Base-by-base conservation (phyloP, 202 grass and related monocot genomes). In the Alloteropsis angusta region DNA sequence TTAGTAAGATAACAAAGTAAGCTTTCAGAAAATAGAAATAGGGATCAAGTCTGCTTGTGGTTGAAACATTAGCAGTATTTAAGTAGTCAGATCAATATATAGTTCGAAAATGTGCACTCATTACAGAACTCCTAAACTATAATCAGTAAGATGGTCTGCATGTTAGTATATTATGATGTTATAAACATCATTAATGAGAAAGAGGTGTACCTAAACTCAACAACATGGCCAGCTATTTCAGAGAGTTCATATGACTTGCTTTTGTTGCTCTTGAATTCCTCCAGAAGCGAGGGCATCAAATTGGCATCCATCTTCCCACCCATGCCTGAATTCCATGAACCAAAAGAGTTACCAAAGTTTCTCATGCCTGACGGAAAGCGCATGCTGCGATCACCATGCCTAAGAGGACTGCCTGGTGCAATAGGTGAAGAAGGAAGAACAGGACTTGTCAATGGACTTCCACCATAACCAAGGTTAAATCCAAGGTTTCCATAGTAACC, bases 241-340 rank as follows among this genome's bases (percentile, higher is more conserved):
- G 83, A 86, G 44, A 97, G 91, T 47, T 94, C 94, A 35, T 92
- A 94, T 42, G 87, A 88, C 85, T 85, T 92, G 39, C 91, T 90
- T 78, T 97, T 97, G 65, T 92, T 97, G 94, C 85, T 92, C 81
- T 97, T 97, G 57, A 97, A 94, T 61, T 97, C 91, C 48, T 97
- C 91, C 57, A 97, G 72, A 63, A 97, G 85, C 0, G 91, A 92
- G n/a, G 91, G 83, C 80, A 89, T 85, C 77, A 85, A 79, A 85
- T 88, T 83, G 34, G 68, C 66, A 18, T 88, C 79, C 85, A 85
- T 87, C 48, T 83, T 90, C 6, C 82, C 84, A 46, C 65, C 67
- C 60, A 85, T 10, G 14, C 87, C 85, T 19, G 87, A 79, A 76
- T 80, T 84, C 85, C 91, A 90, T 30, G 87, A 85, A 58, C 85